Base-by-base conservation (phyloP, 2,329 filamentous ascomycete genomes). In the Colletotrichum brevisporum region DNA sequence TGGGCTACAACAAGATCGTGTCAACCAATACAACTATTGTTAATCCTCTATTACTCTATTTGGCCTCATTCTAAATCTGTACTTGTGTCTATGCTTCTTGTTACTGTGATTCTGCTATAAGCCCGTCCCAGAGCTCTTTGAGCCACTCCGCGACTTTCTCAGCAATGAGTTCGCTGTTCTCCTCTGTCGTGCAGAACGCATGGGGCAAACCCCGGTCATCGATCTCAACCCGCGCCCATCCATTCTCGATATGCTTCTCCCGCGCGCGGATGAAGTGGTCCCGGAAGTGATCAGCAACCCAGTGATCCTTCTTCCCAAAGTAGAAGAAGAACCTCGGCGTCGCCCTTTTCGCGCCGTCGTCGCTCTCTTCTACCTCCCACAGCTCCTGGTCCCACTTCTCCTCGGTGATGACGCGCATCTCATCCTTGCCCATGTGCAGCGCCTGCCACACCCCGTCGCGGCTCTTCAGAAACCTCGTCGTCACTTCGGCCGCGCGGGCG, bases 231-330 rank as follows among this genome's bases (percentile, higher is more conserved):
- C 79, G 81, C 0, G 85, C 84, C 69, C 82, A 79, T 6, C 81
- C 81, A 27, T 72, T 71, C 57, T 79, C 76, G 31, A 77, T 75
- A 55, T 75, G 73, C 67, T 75, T 77, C 73, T 74, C 76, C 67
- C 82, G 78, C 50, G 77, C 77, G 52, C 79, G 80, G 61, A 91
- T 88, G 67, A 91, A 87, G 31, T 82, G 82, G 71, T 91, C 88
- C 9, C 89, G 81, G 54, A 84, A 82, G 57, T 84, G 80, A 55
- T 88, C 80, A 3, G 86, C 85, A 1, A 92, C 88, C 90, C 90
- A 92, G 65, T 90, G 85, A 69, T 92, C 90, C 58, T 86, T 78
- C 70, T 84, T 80, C 2, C 85, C 89, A 71, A 90, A 91, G 57
- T 89, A 86, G 71, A 90, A 84, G 71, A 87, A 85, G 73, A 91